These are phyloP conservation scores for Thinopyrum obtusiflorum DNA, from an alignment of 202 grass and related monocot species.

Conservation along the genomic window DNA sequence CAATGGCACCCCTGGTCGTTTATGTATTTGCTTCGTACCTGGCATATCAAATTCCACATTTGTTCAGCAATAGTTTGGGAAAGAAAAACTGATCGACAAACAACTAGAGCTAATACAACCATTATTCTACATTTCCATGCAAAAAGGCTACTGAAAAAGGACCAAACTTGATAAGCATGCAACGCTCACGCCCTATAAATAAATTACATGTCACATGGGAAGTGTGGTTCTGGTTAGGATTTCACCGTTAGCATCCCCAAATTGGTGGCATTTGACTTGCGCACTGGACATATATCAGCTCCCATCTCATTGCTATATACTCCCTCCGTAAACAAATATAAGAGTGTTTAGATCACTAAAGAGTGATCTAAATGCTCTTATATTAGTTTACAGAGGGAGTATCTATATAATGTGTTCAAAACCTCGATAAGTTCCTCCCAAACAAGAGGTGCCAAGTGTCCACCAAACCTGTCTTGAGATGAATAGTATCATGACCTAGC, in stretches of 20 bases:
- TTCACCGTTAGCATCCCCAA: neutral
- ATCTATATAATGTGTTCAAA: too few relatives aligned
- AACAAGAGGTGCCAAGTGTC: too few relatives aligned
- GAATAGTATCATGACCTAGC: neutral
- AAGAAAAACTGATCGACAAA: neutral
- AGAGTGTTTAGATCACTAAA: too few relatives aligned
- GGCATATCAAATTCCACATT: neutral
- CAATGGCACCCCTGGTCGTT: neutral
- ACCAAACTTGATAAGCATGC: neutral
- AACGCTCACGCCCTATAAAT: too few relatives aligned
- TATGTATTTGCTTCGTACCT: neutral
- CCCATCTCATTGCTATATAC: too few relatives aligned
- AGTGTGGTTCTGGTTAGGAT: neutral
- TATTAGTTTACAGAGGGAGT: too few relatives aligned
- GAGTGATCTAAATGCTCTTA: too few relatives aligned
- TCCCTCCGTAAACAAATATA: too few relatives aligned
- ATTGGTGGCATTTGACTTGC: neutral
- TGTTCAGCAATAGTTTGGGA: neutral
- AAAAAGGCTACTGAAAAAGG: neutral
- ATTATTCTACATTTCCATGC: neutral
- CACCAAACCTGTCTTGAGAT: neutral
- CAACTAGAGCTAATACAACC: neutral
- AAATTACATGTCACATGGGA: neutral
- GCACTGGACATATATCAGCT: too few relatives aligned
- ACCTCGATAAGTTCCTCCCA: too few relatives aligned